phyloP scores from a whole-genome alignment of 2,329 filamentous ascomycete genomes.

The Mycocentrospora acerina region DNA sequence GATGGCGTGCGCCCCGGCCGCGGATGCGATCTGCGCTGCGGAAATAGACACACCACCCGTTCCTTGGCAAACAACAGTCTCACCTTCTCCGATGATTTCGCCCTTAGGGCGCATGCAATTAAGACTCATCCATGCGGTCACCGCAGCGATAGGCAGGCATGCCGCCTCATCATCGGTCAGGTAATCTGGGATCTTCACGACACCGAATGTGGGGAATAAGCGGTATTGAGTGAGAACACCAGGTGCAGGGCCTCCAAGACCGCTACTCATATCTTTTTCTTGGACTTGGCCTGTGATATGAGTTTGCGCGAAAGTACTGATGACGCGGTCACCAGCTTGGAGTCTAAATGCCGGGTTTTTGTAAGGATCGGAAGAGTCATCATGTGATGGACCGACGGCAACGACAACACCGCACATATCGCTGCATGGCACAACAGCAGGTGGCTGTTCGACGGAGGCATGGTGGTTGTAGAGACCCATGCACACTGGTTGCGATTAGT shows the following conservation, averaged over 20 bases:
- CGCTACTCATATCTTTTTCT: conserved; percentile 56
- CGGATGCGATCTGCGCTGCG: conserved; percentile 45
- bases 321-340: conserved; percentile 61
- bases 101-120: conserved; percentile 61
- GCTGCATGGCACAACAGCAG: conserved; percentile 62
- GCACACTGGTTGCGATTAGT: conserved; percentile 50
- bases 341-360: conserved; percentile 41
- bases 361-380: conserved; percentile 47
- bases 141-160: conserved; percentile 61
- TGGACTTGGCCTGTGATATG: conserved; percentile 61
- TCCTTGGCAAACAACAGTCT: conserved; percentile 45
- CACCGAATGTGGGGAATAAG: conserved; percentile 57
- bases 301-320: conserved; percentile 63
- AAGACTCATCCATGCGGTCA: conserved; percentile 67
- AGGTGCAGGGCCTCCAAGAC: conserved; percentile 61
- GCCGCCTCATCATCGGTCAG: conserved; percentile 61
- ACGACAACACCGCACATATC: conserved; percentile 69
- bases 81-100: conserved; percentile 47
- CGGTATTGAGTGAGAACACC: conserved; percentile 62
- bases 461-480: conserved; percentile 70
- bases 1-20: conserved; percentile 52
- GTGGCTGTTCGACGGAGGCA: conserved; percentile 49
- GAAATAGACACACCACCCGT: conserved; percentile 48
- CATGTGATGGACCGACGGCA: conserved; percentile 46
- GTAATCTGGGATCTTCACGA: conserved; percentile 60